These are phyloP conservation scores for Poteriospumella lacustris DNA, from an alignment of 108 stramenopile species.

Conservation along the genomic window DNA sequence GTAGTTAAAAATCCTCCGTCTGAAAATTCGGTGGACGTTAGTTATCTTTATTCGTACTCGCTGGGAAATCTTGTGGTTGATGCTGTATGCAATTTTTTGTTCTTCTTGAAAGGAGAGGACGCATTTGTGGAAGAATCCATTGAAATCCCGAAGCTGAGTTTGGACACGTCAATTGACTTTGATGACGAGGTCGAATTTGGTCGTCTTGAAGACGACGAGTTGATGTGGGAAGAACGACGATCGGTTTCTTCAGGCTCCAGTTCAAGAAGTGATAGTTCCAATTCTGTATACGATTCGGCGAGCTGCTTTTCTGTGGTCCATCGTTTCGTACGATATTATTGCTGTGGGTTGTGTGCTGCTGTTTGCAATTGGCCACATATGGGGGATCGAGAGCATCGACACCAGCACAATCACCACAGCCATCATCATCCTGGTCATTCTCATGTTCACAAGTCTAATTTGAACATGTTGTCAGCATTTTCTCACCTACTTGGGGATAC, in stretches of 20 bases:
- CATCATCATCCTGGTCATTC: neutral
- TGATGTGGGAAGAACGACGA: neutral
- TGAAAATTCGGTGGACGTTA: neutral
- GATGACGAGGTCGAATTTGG: neutral
- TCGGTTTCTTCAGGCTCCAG: neutral
- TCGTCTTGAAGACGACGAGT: neutral
- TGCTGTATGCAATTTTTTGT: neutral
- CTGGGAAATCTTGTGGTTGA: neutral
- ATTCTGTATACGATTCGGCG: neutral
- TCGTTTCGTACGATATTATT: no score
- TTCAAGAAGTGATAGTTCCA: neutral
- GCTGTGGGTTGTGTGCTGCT: no score
- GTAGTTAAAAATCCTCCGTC: neutral
- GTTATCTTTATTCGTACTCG: neutral
- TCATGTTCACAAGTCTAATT: neutral
- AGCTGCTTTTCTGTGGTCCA: neutral
- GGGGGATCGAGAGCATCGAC: no score
- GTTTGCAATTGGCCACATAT: no score
- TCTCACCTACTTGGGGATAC: conserved; percentile 5
- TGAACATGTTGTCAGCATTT: conserved; percentile 20
- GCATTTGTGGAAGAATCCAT: neutral
- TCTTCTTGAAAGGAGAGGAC: neutral
- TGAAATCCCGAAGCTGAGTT: neutral
- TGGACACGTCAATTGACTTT: neutral
- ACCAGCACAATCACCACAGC: no score